A percentile compares a stretch with the other conserved stretches of the same genome.
phyloP scores from a whole-genome alignment of 2,329 filamentous ascomycete species.

The Penicillium nordicum region DNA sequence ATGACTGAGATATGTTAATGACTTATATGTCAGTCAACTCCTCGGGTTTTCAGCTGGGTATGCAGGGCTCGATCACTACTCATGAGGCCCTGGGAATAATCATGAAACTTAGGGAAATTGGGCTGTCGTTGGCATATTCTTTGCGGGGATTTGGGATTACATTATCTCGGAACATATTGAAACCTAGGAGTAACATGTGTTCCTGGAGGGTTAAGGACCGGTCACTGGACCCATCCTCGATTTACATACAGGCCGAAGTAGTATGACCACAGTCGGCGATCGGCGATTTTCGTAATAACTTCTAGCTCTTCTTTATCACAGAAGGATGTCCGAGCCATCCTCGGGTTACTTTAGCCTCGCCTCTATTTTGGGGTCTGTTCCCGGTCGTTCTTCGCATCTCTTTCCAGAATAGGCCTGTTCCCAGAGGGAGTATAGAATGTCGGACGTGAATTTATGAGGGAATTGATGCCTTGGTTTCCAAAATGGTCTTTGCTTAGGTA shows the following conservation, averaged over 20 bases:
- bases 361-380: background rate
- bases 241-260: background rate
- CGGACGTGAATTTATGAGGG: background rate
- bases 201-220: background rate
- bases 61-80: background rate
- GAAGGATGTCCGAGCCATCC: background rate
- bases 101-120: background rate
- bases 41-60: background rate
- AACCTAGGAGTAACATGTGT: background rate
- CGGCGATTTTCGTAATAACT: too few species aligned
- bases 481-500: background rate
- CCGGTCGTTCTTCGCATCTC: background rate
- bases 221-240: background rate
- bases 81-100: background rate
- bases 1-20: too few species aligned
- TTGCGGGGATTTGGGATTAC: background rate
- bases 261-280: background rate
- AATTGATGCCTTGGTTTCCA: too few species aligned
- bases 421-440: background rate
- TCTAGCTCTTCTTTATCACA: background rate
- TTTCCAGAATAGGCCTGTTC: background rate
- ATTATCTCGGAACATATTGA: conserved; percentile 1
- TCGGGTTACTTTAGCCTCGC: too few species aligned
- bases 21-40: background rate
- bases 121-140: background rate